A percentile compares a stretch with the other conserved stretches of the same genome.
These are phyloP conservation scores for Lathyrus oleraceus DNA, from an alignment of 306 rosid species.

Conservation along the genomic window DNA sequence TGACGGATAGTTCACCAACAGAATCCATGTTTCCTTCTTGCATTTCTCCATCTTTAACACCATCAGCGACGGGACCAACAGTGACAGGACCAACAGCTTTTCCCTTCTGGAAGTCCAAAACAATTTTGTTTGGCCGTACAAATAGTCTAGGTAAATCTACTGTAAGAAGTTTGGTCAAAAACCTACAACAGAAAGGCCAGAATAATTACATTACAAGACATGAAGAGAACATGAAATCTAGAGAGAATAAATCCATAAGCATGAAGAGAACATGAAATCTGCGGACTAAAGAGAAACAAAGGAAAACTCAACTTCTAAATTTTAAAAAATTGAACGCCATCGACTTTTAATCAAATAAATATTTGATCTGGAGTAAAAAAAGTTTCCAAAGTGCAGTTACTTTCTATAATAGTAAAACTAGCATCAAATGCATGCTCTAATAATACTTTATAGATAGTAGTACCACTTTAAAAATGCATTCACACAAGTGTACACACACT, in stretches of 20 bases:
- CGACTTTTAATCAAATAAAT: background rate
- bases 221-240: background rate
- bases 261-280: background rate
- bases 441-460: slow-evolving; percentile 3
- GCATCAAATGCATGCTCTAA: background rate
- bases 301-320: background rate
- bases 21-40: slow-evolving; percentile 93
- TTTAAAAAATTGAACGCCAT: background rate
- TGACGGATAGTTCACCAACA: slow-evolving; percentile 93
- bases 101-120: slow-evolving; percentile 90
- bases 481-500: slow-evolving; percentile 18
- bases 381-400: slow-evolving; percentile 11
- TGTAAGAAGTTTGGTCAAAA: slow-evolving; percentile 93
- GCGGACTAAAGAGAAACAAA: too few species aligned
- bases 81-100: slow-evolving; percentile 90
- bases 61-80: slow-evolving; percentile 51
- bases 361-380: slow-evolving; percentile 20
- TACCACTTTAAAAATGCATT: slow-evolving; percentile 10
- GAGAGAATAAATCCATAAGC: slow-evolving; percentile 21
- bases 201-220: slow-evolving; percentile 12
- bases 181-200: slow-evolving; percentile 54
- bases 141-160: slow-evolving; percentile 87
- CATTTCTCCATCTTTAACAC: slow-evolving; percentile 73
- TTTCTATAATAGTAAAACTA: slow-evolving; percentile 25
- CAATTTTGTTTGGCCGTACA: slow-evolving; percentile 98